Base-by-base conservation (phyloP, 129 eudicot species). In the Escallonia rubra region DNA sequence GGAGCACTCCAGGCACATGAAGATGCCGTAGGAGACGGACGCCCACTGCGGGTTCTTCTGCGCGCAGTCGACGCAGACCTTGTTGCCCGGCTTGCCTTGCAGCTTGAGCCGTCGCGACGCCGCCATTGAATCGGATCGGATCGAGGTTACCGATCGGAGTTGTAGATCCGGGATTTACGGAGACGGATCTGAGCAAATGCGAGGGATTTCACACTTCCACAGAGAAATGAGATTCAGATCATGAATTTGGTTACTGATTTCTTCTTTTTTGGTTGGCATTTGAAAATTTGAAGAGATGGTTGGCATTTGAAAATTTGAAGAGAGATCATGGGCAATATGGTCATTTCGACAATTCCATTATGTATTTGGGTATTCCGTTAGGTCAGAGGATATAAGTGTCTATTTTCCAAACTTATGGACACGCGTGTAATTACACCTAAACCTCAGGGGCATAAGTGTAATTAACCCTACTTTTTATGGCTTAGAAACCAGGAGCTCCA, bases 41-140 rank as follows among this genome's bases (percentile, higher is more conserved):
- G 97, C 97, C 97, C 97, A 91, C 55, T 91, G 97, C 6, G 97
- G 96, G 55, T 87, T 91, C 81, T 91, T 91, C 63, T 91, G 97
- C 10, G 90, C 78, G 41, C 97, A 91, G 65, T 91, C 97, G 59
- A 91, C 97, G 83, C 97, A 91, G 76, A 66, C 83, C 82, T 71
- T 87, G 86, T 87, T 91, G 9, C 69, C 80, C 8, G 88, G 73
- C 16, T 78, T 93, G 64, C 96, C 79, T 81, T 91, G 97, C 41
- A 91, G 85, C 58, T 91, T 85, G 56, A 91, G 82, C 44, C 96
- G 86, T 23, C 96, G 83, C 49, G 96, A 80, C 53, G 97, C 90
- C 75, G 90, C 85, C 86, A 74, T 69, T 62, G 57, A 1, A 23
- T 40, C n/a, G 2, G 61, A 51, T 43, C 10, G 6, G 71, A 53